Percentiles rank a stretch among this genome's conserved stretches.
Evolutionary conservation across 768 basidiomycete species (phyloP).

Genomic region (Amanita exitialis): DNA sequence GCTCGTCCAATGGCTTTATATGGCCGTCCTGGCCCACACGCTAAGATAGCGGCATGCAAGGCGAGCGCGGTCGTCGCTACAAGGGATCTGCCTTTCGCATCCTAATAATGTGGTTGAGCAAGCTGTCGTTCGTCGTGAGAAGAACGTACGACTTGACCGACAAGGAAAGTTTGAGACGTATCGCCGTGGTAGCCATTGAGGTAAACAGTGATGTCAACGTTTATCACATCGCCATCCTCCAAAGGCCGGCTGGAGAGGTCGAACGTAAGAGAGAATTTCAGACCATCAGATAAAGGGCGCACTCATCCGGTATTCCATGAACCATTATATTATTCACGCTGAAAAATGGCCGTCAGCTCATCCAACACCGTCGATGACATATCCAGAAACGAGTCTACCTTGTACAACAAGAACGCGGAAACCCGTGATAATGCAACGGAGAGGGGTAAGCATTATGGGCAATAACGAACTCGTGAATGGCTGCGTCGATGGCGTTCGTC

Average conservation of each 20-base stretch:
- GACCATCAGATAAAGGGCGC: slow-evolving; percentile 12
- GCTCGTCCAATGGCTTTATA: slow-evolving; percentile 64
- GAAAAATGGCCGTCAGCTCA: slow-evolving; percentile 37
- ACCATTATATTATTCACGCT: slow-evolving; percentile 83
- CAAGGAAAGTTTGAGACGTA: slow-evolving; percentile 74
- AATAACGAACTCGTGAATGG: slow-evolving; percentile 59
- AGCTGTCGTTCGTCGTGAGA: background rate
- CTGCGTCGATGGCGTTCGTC: slow-evolving; percentile 64
- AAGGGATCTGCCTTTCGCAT: slow-evolving; percentile 57
- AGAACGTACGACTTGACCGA: slow-evolving; percentile 61
- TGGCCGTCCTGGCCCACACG: slow-evolving; percentile 62
- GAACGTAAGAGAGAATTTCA: background rate
- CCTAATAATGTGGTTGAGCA: slow-evolving; percentile 30
- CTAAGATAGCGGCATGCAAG: slow-evolving; percentile 57
- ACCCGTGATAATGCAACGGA: slow-evolving; percentile 67
- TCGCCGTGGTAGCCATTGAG: slow-evolving; percentile 85
- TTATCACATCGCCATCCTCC: slow-evolving; percentile 77
- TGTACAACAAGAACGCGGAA: slow-evolving; percentile 73
- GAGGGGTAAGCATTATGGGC: slow-evolving; percentile 73
- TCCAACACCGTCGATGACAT: slow-evolving; percentile 9
- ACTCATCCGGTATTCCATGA: slow-evolving; percentile 93
- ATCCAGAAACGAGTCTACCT: slow-evolving; percentile 20
- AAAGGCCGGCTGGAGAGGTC: slow-evolving; percentile 52
- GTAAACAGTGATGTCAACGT: slow-evolving; percentile 82
- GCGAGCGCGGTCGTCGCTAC: slow-evolving; percentile 54